Percentiles rank a stretch among this genome's conserved stretches.
Conservation (phyloP, 495 filamentous ascomycete species). For the Annulohypoxylon bovei region DNA sequence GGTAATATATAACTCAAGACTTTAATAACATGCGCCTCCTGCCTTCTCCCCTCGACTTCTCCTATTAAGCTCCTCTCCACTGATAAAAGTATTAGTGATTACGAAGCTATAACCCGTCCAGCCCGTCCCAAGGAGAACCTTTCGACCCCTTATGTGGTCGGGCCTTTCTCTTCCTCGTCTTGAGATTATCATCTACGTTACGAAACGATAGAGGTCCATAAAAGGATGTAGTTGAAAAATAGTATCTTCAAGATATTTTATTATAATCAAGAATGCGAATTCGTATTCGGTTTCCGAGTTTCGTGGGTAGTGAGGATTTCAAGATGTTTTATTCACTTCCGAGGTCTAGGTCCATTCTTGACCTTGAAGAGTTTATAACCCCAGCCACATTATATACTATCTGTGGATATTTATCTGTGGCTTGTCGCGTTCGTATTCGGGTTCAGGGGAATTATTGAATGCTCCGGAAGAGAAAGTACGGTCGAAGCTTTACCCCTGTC, state of each 20-base stretch:
- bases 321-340: too few species aligned
- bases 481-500: slow-evolving; percentile 24
- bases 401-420: slow-evolving; percentile 8
- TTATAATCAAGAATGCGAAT: slow-evolving; percentile 8
- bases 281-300: slow-evolving; percentile 31
- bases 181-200: neutral
- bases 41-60: neutral
- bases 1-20: neutral
- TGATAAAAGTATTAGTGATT: neutral
- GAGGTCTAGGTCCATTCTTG: too few species aligned
- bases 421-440: slow-evolving; percentile 49
- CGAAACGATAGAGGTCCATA: neutral
- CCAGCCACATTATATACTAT: slow-evolving; percentile 14
- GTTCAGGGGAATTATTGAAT: slow-evolving; percentile 22
- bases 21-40: neutral
- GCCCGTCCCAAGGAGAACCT: neutral
- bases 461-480: slow-evolving; percentile 13
- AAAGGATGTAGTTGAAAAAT: neutral
- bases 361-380: too few species aligned
- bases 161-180: neutral
- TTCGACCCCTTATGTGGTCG: neutral
- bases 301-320: neutral
- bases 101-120: neutral
- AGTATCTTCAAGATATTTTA: neutral
- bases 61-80: too few species aligned